Base-by-base conservation (phyloP, 2,329 filamentous ascomycete genomes). In the Thelonectria discophora region DNA sequence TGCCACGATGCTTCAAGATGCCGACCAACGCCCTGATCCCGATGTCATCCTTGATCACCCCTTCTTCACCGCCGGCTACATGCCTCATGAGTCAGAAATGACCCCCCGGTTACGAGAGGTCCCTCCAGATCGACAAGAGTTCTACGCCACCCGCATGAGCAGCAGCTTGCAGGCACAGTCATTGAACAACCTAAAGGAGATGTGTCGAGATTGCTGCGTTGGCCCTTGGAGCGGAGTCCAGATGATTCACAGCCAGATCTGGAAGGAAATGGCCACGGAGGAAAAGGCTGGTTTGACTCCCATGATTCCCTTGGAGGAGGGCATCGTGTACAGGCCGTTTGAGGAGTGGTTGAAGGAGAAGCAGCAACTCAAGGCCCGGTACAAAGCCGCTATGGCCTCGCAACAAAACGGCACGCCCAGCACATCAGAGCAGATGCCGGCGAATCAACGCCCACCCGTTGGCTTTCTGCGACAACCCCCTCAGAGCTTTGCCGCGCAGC, bases 21-120 rank as follows among this genome's bases (percentile, higher is more conserved):
- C 93, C 52, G 88, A 93, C 70, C 81, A 86, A 69, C 85, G 92
- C 64, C 92, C 91, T 2, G 87, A 88, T 53, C 90, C 92, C 1
- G 92, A 95, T 72, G 82, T 83, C 49, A 94, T 95, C 70, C 89
- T 94, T 42, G 87, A 91, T 67, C 92, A 95, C 72, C 82, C 87
- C 6, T 95, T 94, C 76, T 95, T 95, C 80, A 87, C 86, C 54
- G 84, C 88, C 30, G 91, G 91, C 13, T 93, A 89, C 75, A 87
- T 94, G 75, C 92, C 92, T 8, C 76, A 79, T 10, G 73, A 83
- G 17, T 77, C 81, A 43, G 87, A 90, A 65, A 89, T 90, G 72
- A 87, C 80, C 17, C 74, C 80, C 5, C 84, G 84, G 50, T 75
- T 89, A 8, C 81, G 87, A 45, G 87, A 89, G 30, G 75, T 80